Percentiles rank a stretch among this genome's conserved stretches.
These are phyloP conservation scores for Phyllostachys edulis DNA, from an alignment of 176 grass and related monocot species.

Conservation along the genomic window DNA sequence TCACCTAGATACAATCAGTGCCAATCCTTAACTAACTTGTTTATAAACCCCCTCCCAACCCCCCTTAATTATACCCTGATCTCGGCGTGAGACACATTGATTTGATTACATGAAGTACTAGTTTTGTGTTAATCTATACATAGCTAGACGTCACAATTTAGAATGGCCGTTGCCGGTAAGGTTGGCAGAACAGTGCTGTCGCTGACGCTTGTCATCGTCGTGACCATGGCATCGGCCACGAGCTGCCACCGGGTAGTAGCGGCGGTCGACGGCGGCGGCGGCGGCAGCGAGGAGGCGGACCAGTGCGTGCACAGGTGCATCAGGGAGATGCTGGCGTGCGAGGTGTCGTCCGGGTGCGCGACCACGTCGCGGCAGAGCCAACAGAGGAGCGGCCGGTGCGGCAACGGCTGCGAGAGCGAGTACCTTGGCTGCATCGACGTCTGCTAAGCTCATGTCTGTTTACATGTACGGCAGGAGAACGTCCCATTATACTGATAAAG, in stretches of 20 bases:
- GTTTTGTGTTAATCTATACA: background rate
- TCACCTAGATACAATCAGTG: too few species aligned
- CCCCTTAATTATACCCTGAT: background rate
- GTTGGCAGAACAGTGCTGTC: background rate
- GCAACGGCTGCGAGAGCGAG: slow-evolving; percentile 19
- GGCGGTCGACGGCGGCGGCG: too few species aligned
- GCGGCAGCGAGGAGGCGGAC: background rate
- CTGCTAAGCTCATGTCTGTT: background rate
- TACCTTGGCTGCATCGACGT: slow-evolving; percentile 28
- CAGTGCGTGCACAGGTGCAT: slow-evolving; percentile 26
- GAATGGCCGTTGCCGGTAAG: background rate
- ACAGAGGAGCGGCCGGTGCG: background rate
- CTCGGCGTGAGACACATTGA: background rate
- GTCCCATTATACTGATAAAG: too few species aligned
- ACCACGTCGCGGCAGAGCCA: background rate
- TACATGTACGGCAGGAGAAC: background rate
- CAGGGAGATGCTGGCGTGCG: slow-evolving; percentile 24
- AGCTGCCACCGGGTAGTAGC: background rate
- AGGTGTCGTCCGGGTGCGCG: slow-evolving; percentile 6
- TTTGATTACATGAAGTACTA: background rate
- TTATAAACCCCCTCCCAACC: too few species aligned
- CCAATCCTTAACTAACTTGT: too few species aligned
- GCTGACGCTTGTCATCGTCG: background rate
- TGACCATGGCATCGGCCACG: background rate
- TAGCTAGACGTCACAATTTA: background rate